Evolutionary conservation across 495 filamentous ascomycete species (phyloP).

Genomic region (Physcia stellaris): DNA sequence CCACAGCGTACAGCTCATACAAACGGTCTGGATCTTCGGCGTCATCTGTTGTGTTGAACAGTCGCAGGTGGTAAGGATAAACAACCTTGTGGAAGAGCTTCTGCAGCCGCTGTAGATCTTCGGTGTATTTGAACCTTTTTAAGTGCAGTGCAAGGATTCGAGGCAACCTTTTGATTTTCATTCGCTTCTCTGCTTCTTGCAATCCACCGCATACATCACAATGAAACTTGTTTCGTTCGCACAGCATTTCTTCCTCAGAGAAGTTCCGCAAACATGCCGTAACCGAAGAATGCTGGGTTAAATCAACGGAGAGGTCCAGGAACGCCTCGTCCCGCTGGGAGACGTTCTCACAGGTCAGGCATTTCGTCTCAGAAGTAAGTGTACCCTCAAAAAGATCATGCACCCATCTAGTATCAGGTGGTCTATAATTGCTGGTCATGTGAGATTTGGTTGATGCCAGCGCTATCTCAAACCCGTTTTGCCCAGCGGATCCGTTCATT

Average conservation of each 20-base stretch:
- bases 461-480: constrained; percentile 17
- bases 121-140: constrained; percentile 96
- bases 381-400: constrained; percentile 95
- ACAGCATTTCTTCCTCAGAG: constrained; percentile 97
- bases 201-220: constrained; percentile 94
- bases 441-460: constrained; percentile 27
- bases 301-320: constrained; percentile 86
- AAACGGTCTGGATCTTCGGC: constrained; percentile 88
- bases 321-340: constrained; percentile 94
- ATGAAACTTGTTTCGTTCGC: constrained; percentile 96
- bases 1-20: constrained; percentile 94
- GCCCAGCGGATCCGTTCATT: constrained; percentile 27
- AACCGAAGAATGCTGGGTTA: constrained; percentile 91
- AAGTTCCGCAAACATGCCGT: constrained; percentile 92
- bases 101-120: constrained; percentile 82
- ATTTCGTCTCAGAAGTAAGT: constrained; percentile 90
- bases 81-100: constrained; percentile 96
- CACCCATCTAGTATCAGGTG: constrained; percentile 67
- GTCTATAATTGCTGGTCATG: constrained; percentile 31
- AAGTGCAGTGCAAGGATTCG: constrained; percentile 84
- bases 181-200: constrained; percentile 95
- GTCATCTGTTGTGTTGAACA: constrained; percentile 98
- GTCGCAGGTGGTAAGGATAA: constrained; percentile 87
- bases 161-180: constrained; percentile 95
- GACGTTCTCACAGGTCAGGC: constrained; percentile 88